Evolutionary conservation across 768 basidiomycete genomes (phyloP).

Genomic region (Lactarius evosmus): DNA sequence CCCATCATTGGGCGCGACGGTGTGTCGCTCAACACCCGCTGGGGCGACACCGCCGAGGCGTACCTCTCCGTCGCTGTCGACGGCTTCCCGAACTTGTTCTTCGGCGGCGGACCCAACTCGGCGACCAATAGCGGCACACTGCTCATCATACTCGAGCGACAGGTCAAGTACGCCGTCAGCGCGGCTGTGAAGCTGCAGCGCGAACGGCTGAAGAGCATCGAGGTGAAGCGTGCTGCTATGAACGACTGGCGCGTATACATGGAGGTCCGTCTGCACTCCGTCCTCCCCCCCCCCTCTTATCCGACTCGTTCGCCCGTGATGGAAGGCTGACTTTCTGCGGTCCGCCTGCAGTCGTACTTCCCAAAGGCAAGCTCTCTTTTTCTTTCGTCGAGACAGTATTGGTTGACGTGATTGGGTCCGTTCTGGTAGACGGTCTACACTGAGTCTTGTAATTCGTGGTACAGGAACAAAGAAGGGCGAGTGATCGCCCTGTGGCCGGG

Average conservation of each 20-base stretch:
- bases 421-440: constrained; percentile 28
- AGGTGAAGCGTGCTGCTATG: constrained; percentile 33
- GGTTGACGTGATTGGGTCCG: background rate
- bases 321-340: background rate
- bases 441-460: constrained; percentile 32
- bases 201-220: too few species aligned
- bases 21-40: constrained; percentile 32
- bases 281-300: too few species aligned
- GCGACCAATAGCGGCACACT: constrained; percentile 31
- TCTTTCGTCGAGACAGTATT: too few species aligned
- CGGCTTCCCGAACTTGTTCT: constrained; percentile 35
- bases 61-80: constrained; percentile 34
- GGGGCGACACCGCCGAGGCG: constrained; percentile 32
- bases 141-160: constrained; percentile 31
- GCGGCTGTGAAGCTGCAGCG: constrained; percentile 34
- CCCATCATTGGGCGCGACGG: constrained; percentile 34
- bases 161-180: constrained; percentile 31
- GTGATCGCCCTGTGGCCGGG: constrained; percentile 34
- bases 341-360: constrained; percentile 18
- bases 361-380: too few species aligned
- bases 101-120: constrained; percentile 32
- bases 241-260: constrained; percentile 34
- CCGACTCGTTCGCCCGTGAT: too few species aligned
- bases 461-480: constrained; percentile 32
- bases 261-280: constrained; percentile 14